These are phyloP conservation scores for Quercus parvula DNA, from an alignment of 306 rosid species.

Conservation along the genomic window DNA sequence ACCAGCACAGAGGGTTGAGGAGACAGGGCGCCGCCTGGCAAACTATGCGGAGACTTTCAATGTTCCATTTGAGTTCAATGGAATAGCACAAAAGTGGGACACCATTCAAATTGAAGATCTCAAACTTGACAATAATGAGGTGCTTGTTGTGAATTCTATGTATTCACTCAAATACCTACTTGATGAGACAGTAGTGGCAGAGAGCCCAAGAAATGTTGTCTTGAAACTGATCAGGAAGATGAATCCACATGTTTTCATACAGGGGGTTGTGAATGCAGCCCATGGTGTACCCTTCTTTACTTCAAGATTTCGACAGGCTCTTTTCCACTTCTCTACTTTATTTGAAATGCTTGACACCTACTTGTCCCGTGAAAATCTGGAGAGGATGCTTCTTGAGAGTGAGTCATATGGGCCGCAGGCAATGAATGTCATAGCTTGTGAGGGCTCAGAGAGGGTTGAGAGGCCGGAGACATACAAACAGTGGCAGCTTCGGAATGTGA, in stretches of 20 bases:
- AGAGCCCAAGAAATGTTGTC: slow-evolving; percentile 32
- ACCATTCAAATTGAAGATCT: slow-evolving; percentile 37
- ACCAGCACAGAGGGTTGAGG: slow-evolving; percentile 36
- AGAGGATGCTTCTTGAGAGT: slow-evolving; percentile 35
- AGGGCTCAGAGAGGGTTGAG: slow-evolving; percentile 38
- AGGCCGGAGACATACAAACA: slow-evolving; percentile 40
- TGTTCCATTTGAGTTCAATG: slow-evolving; percentile 40
- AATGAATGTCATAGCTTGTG: slow-evolving; percentile 42
- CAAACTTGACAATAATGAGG: slow-evolving; percentile 29
- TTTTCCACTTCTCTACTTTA: slow-evolving; percentile 37
- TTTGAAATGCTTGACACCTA: slow-evolving; percentile 35
- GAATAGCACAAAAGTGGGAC: slow-evolving; percentile 42
- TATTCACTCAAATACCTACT: slow-evolving; percentile 31
- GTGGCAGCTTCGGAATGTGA: slow-evolving; percentile 32
- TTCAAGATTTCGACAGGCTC: slow-evolving; percentile 38
- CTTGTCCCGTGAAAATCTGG: slow-evolving; percentile 22
- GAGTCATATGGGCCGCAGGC: slow-evolving; percentile 28
- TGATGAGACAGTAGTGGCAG: slow-evolving; percentile 36
- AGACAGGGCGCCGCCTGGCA: slow-evolving; percentile 33
- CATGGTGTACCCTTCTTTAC: slow-evolving; percentile 31
- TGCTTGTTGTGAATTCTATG: slow-evolving; percentile 29
- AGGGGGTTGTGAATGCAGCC: slow-evolving; percentile 32
- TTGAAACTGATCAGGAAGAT: slow-evolving; percentile 30
- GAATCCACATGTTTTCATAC: slow-evolving; percentile 31
- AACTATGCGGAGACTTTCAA: slow-evolving; percentile 28